Conservation (phyloP, 306 rosid species). For the Elaeagnus macrophylla region DNA sequence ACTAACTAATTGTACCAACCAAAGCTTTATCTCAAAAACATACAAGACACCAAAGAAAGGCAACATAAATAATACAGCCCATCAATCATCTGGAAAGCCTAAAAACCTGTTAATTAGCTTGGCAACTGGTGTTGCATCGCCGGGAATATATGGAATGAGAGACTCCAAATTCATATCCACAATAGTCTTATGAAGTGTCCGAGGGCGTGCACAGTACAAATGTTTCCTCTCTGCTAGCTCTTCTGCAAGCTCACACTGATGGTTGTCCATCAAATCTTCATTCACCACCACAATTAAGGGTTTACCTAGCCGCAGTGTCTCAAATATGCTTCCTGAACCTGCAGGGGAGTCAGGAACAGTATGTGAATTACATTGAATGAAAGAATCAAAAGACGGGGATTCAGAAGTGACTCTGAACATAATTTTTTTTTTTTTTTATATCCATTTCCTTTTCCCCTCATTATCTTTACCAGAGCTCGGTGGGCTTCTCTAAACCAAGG, state of each 20-base stretch:
- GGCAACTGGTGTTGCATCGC: conserved; percentile 72
- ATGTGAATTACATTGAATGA: background rate
- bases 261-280: conserved; percentile 94
- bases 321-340: conserved; percentile 93
- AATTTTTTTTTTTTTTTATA: no score
- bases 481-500: no score
- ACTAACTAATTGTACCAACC: background rate
- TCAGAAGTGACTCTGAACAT: background rate
- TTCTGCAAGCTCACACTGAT: conserved; percentile 69
- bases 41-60: no score
- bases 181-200: conserved; percentile 46
- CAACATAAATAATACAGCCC: background rate
- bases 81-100: conserved; percentile 68
- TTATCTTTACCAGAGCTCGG: background rate
- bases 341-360: conserved; percentile 6
- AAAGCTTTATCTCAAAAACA: background rate
- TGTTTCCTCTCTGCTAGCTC: conserved; percentile 77
- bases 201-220: conserved; percentile 59
- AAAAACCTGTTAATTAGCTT: conserved; percentile 58
- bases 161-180: conserved; percentile 53
- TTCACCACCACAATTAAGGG: conserved; percentile 73
- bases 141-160: conserved; percentile 56
- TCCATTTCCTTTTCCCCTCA: background rate
- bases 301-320: conserved; percentile 52
- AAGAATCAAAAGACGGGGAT: background rate